Evolutionary conservation across 1,139 yeast species (phyloP), one percentile per base, ranked within the genome.

Genomic region (Geotrichum histeridarum): DNA sequence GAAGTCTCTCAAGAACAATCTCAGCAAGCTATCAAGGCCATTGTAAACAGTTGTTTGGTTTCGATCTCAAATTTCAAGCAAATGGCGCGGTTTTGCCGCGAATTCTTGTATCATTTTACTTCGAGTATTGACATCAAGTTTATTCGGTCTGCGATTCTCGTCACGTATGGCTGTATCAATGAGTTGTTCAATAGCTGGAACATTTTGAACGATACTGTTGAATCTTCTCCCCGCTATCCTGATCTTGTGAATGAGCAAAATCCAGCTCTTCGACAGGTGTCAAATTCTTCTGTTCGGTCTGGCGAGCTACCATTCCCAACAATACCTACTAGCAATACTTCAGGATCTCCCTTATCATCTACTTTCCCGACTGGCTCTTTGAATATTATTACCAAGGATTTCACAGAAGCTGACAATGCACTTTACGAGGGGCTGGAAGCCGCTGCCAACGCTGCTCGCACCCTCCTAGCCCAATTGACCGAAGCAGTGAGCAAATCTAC

Each of bases 161-260:
- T 89, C 2, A 67, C 88, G 11, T 81, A 79, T 65, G 89, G 94
- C 14, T 79, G 94, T 1, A 80, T 88, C 59, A 79, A 82, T 56
- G 98, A 91, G 67, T 71, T 90, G 48, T 77, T 78, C 60, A 86
- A 88, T 66, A 86, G 95, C 0, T 86, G 86, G 77, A 75, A 75
- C 59, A 71, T 49, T 43, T 48, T 56, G 14, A 55, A 55, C 17
- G 51, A 55, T 22, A 39, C 46, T 18, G 52, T 53, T 14, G 55
- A 51, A 17, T 32, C 50, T 17, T 51, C 55, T 33, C 39, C 48
- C 5, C 15, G 33, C 8, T 53, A 53, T 39, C 38, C 50, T 1
- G 38, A 27, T 11, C 32, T 14, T 14, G 38, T 14, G 5, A 14
- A 22, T 8, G 43, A 18, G 8, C 32, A 17, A 3, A 22, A 22